Base-by-base conservation (phyloP, 805 yeast genomes). In the Saccharomycopsis sp. region DNA sequence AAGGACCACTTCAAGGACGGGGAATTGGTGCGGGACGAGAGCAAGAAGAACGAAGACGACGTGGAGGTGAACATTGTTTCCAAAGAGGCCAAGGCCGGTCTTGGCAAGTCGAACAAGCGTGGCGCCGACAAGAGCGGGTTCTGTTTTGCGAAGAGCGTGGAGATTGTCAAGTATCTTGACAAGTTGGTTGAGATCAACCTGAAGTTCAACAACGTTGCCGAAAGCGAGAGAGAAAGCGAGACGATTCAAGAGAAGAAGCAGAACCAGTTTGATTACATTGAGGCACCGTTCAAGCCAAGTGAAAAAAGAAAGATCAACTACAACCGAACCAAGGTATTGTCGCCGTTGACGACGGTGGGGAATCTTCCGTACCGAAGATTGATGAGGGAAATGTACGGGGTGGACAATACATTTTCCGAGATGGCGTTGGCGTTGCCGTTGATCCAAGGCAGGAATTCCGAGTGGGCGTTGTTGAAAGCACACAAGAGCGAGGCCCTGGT, bases 341-440 rank as follows among this genome's bases (percentile, higher is more conserved):
- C 96, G 2, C 99, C 99, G 1, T 69, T 92, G 48, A 94, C 99
- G 25, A 92, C 99, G 0, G 98, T 92, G 4, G 99, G 99, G 17
- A 92, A 92, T 60, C 68, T 92, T 53, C 98, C 99, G 12, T 92
- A 75, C 63, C 80, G 99, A 60, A 72, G 97, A 52, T 68, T 92
- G 46, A 88, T 92, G 96, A 81, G 79, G 53, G 70, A 80, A 1
- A 60, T 86, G 25, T 47, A 44, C 27, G 96, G 96, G 13, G 95
- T 95, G 9, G 96, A 92, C 53, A 71, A 87, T 13, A 92, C 98
- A 0, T 92, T 84, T 57, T 73, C 88, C 30, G 99, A 92, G 63
- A 92, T 92, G 98, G 96, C 97, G 0, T 67, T 92, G 27, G 65
- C 83, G 2, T 63, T 84, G 38, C 96, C 97, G 1, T 64, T 92